Conservation (phyloP, 805 yeast species). For the Candida parachauliodes region DNA sequence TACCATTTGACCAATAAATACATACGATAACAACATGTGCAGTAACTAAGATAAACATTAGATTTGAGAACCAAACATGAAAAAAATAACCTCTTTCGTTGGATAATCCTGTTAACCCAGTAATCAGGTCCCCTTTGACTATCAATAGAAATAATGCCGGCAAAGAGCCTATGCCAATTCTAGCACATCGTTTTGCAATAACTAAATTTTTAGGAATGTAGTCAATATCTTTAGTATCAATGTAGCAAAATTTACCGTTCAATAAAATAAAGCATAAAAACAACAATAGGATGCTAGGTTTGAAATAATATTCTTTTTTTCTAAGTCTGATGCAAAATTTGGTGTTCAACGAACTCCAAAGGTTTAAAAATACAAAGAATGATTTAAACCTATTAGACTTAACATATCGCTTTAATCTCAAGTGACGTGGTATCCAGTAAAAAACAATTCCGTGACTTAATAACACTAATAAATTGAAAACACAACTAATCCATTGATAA, state of each 20-base stretch:
- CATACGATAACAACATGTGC: slow-evolving; percentile 32
- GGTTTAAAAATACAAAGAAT: slow-evolving; percentile 24
- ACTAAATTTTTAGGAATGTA: slow-evolving; percentile 38
- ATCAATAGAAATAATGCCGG: slow-evolving; percentile 35
- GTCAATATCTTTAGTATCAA: slow-evolving; percentile 33
- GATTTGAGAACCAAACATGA: slow-evolving; percentile 45
- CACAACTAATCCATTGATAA: slow-evolving; percentile 35
- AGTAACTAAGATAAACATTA: slow-evolving; percentile 31
- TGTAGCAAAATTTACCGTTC: slow-evolving; percentile 23
- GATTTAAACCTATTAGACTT: slow-evolving; percentile 13
- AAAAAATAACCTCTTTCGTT: slow-evolving; percentile 36
- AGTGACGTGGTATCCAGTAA: slow-evolving; percentile 37
- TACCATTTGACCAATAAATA: slow-evolving; percentile 39
- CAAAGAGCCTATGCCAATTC: slow-evolving; percentile 37
- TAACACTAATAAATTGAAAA: slow-evolving; percentile 21
- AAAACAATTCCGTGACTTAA: slow-evolving; percentile 39
- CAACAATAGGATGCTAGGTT: slow-evolving; percentile 39
- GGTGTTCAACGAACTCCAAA: slow-evolving; percentile 26
- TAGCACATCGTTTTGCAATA: slow-evolving; percentile 40
- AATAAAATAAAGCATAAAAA: slow-evolving; percentile 24
- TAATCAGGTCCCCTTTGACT: slow-evolving; percentile 37
- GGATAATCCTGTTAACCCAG: slow-evolving; percentile 39
- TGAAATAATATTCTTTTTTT: slow-evolving; percentile 24
- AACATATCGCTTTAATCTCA: slow-evolving; percentile 22
- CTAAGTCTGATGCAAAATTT: slow-evolving; percentile 20